Percentiles rank a stretch among this genome's conserved stretches.
Evolutionary conservation across 2,329 filamentous ascomycete species (phyloP).

Genomic region (Fusarium domesticum): DNA sequence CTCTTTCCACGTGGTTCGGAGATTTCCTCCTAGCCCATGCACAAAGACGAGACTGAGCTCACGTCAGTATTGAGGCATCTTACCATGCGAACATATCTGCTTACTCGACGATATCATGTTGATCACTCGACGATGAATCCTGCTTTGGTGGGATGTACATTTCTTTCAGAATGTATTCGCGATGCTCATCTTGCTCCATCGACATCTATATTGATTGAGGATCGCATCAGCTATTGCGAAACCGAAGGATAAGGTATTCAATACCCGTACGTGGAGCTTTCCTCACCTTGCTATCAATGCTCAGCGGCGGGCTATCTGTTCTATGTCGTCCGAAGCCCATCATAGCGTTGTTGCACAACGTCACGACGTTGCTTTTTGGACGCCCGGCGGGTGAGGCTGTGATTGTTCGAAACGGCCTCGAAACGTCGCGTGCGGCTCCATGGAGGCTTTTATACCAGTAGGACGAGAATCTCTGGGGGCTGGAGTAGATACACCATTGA

Average conservation of each 20-base stretch:
- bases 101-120: slow-evolving; percentile 18
- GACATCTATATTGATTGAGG: background rate
- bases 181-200: slow-evolving; percentile 6
- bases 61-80: background rate
- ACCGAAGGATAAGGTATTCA: background rate
- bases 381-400: background rate
- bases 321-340: slow-evolving; percentile 9
- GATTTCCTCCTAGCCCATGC: slow-evolving; percentile 18
- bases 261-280: too few relatives aligned
- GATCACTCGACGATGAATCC: background rate
- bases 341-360: background rate
- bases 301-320: slow-evolving; percentile 1
- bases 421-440: background rate
- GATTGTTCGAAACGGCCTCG: background rate
- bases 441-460: background rate
- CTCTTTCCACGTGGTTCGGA: slow-evolving; percentile 16
- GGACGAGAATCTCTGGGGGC: background rate
- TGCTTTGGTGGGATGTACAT: slow-evolving; percentile 10
- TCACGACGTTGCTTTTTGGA: background rate
- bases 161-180: slow-evolving; percentile 22
- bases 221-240: background rate
- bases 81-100: background rate
- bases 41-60: slow-evolving; percentile 12
- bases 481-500: background rate
- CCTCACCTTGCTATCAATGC: slow-evolving; percentile 1